Base-by-base conservation (phyloP, 805 yeast genomes). In the Myxozyma monticola region DNA sequence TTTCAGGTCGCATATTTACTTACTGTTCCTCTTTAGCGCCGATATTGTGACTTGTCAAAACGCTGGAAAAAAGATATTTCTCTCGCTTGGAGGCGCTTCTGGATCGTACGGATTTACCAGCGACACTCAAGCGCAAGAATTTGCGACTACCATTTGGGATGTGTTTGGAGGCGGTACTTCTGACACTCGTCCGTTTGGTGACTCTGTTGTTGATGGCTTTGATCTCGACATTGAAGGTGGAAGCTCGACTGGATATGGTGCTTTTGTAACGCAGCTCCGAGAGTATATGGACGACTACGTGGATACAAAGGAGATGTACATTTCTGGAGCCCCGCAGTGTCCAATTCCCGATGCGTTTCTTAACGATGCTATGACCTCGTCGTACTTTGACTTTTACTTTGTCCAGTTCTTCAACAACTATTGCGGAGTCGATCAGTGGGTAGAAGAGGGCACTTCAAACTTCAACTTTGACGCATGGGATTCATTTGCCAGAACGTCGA, bases 321-420 rank as follows among this genome's bases (percentile, higher is more conserved):
- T 88, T 38, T 81, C 95, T 45, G 96, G 96, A 58, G 91, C 96
- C 56, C 96, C 96, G 18, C 96, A 88, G 71, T 90, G 96, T 72
- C 84, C 81, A 22, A 85, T 82, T 66, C 96, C 96, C 17, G 96
- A 89, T 71, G 83, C 79, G 41, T 76, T 68, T 37, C 65, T 83
- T 37, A 84, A 86, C 78, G 70, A 80, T 56, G 78, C 78, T 44
- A 79, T 85, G 62, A 84, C 83, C 54, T 79, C 74, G 51, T 81
- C 87, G 9, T 73, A 78, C 33, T 73, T 89, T 59, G 96, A 89
- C 69, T 88, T 81, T 67, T 85, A 88, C 3, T 88, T 86, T 65
- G 76, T 90, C 58, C 62, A 60, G 49, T 89, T 89, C 71, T 89
- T 88, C 76, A 89, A 89, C 78, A 89, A 89, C 71, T 76, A 83